A percentile compares a stretch with the other conserved stretches of the same genome.
Evolutionary conservation across 768 basidiomycete genomes (phyloP).

Genomic region (Lactifluus volemus): DNA sequence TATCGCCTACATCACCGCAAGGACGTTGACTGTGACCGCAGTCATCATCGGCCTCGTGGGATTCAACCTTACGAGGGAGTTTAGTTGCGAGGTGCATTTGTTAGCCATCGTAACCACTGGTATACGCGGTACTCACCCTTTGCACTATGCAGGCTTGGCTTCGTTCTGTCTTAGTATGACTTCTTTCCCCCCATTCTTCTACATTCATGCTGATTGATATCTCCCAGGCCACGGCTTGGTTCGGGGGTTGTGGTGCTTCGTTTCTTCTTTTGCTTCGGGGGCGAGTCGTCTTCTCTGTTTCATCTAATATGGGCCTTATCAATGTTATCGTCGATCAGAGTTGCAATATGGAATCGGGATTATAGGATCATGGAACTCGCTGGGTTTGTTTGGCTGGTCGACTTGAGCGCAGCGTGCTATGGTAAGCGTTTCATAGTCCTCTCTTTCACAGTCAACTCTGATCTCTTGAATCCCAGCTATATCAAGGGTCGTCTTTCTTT

Average conservation of each 20-base stretch:
- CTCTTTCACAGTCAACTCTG: background rate
- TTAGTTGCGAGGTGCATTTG: slow-evolving; percentile 5
- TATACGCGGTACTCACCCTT: background rate
- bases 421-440: background rate
- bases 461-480: background rate
- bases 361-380: background rate
- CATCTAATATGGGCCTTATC: background rate
- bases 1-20: slow-evolving; percentile 2
- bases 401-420: background rate
- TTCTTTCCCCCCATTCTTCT: background rate
- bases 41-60: slow-evolving; percentile 9
- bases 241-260: background rate
- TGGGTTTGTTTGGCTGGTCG: background rate
- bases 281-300: background rate
- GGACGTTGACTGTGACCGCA: background rate
- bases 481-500: background rate
- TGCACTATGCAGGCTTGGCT: slow-evolving; percentile 3
- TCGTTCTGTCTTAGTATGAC: slow-evolving; percentile 12
- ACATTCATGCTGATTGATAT: background rate
- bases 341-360: slow-evolving; percentile 17
- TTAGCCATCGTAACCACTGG: no score
- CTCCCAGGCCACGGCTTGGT: slow-evolving; percentile 6
- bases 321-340: background rate
- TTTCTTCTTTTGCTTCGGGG: slow-evolving; percentile 16
- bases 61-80: slow-evolving; percentile 8